These are phyloP conservation scores for Hypoxylon intermedium DNA, from an alignment of 495 filamentous ascomycete genomes.

Conservation along the genomic window DNA sequence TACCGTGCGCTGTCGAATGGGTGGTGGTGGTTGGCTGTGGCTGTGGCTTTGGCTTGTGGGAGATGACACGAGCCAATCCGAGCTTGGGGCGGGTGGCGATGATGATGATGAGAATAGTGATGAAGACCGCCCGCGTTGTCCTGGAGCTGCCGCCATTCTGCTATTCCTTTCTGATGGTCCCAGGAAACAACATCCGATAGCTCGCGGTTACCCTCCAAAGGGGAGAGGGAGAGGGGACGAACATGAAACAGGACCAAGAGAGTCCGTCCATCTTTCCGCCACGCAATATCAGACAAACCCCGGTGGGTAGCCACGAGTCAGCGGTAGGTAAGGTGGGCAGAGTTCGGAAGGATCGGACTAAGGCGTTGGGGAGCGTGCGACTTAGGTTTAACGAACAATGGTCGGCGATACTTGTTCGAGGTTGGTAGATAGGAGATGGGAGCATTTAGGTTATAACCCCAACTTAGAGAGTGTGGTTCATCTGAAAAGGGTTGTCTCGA, in stretches of 20 bases:
- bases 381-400: constrained; percentile 23
- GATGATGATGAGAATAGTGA: constrained; percentile 27
- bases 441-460: constrained; percentile 26
- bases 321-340: constrained; percentile 1
- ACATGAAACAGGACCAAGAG: constrained; percentile 23
- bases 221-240: not conserved
- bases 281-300: constrained; percentile 10
- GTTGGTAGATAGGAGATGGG: constrained; percentile 6
- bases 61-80: constrained; percentile 22
- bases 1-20: constrained; percentile 18
- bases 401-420: constrained; percentile 14
- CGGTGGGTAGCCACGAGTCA: not conserved
- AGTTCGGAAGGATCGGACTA: constrained; percentile 25
- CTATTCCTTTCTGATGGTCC: not conserved
- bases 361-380: constrained; percentile 23
- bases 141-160: constrained; percentile 13
- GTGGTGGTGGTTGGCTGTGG: constrained; percentile 25
- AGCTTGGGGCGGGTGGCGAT: constrained; percentile 15
- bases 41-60: constrained; percentile 14
- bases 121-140: constrained; percentile 22
- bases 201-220: constrained; percentile 18
- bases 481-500: constrained; percentile 2
- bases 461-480: constrained; percentile 8
- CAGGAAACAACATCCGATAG: not conserved
- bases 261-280: constrained; percentile 14